These are phyloP conservation scores for Populus tremula DNA, from an alignment of 345 rosid genomes.

Conservation along the genomic window DNA sequence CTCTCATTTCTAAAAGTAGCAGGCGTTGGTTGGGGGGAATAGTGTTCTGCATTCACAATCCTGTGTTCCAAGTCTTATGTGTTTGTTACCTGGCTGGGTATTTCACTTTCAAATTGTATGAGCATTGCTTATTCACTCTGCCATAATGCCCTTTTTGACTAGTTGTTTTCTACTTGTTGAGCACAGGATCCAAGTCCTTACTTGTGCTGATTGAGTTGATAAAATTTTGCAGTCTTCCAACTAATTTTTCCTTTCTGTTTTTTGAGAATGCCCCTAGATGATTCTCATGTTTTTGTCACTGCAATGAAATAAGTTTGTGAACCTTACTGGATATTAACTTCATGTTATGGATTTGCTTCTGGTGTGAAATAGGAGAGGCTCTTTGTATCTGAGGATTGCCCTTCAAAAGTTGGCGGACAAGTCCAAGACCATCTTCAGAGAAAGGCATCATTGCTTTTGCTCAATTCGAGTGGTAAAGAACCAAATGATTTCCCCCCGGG, in stretches of 20 bases:
- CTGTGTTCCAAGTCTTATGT: background rate
- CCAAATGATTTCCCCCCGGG: conserved; percentile 45
- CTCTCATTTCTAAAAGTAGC: background rate
- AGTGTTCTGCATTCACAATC: background rate
- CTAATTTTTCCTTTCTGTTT: background rate
- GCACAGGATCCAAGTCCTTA: background rate
- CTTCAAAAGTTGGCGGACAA: conserved; percentile 41
- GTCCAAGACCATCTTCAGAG: conserved; percentile 18
- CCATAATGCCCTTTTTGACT: background rate
- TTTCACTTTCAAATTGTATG: background rate
- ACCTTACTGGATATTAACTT: background rate
- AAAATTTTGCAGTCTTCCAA: background rate
- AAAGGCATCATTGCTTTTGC: conserved; percentile 16
- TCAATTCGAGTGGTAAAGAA: conserved; percentile 7
- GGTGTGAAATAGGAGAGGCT: conserved; percentile 41
- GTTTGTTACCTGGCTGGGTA: background rate
- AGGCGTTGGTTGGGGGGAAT: background rate
- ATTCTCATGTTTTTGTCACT: background rate
- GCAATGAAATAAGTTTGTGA: background rate
- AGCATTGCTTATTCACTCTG: background rate
- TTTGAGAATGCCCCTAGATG: background rate
- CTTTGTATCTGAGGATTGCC: conserved; percentile 46
- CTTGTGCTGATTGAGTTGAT: background rate
- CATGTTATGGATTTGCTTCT: conserved; percentile 1
- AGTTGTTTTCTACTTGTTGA: background rate